Conservation (phyloP, 371 early-diverging fungal species). For the Apophysomyces elegans region DNA sequence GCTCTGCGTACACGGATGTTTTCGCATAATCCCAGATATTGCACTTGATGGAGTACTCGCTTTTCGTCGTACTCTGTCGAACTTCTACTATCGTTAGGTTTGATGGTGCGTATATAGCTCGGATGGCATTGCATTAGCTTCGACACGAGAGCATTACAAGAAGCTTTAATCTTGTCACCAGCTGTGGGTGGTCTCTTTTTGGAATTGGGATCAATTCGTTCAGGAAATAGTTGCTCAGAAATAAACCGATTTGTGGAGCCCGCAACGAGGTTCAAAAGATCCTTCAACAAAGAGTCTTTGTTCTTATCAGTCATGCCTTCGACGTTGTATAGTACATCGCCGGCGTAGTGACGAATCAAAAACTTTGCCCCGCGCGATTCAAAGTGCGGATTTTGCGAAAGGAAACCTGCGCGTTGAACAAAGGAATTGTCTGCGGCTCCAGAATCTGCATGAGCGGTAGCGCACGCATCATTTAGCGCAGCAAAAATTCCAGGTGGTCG, state of each 20-base stretch:
- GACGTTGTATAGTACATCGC: constrained; percentile 90
- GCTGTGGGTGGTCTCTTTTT: constrained; percentile 90
- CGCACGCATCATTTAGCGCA: constrained; percentile 94
- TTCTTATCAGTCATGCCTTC: constrained; percentile 99
- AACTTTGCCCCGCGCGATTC: constrained; percentile 80
- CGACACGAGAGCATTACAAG: constrained; percentile 78
- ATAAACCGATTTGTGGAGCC: constrained; percentile 71
- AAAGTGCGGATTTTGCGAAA: constrained; percentile 80
- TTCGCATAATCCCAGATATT: constrained; percentile 95
- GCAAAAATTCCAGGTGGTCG: constrained; percentile 93
- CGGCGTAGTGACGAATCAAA: constrained; percentile 96
- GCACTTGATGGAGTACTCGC: constrained; percentile 95
- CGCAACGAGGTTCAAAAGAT: constrained; percentile 83
- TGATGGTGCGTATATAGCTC: constrained; percentile 99
- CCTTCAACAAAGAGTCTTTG: constrained; percentile 95
- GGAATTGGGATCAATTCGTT: constrained; percentile 83
- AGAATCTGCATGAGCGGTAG: constrained; percentile 89
- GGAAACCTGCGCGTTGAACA: constrained; percentile 73
- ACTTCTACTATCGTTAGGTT: constrained; percentile 94
- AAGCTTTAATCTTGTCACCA: constrained; percentile 83
- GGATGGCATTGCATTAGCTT: constrained; percentile 95
- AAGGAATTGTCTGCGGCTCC: constrained; percentile 90
- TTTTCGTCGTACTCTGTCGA: constrained; percentile 89
- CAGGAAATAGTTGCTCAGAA: constrained; percentile 79
- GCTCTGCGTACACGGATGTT: constrained; percentile 98